A percentile compares a stretch with the other conserved stretches of the same genome.
Evolutionary conservation across 192 early-diverging fungal species (phyloP).

Genomic region (Backusella luteola): DNA sequence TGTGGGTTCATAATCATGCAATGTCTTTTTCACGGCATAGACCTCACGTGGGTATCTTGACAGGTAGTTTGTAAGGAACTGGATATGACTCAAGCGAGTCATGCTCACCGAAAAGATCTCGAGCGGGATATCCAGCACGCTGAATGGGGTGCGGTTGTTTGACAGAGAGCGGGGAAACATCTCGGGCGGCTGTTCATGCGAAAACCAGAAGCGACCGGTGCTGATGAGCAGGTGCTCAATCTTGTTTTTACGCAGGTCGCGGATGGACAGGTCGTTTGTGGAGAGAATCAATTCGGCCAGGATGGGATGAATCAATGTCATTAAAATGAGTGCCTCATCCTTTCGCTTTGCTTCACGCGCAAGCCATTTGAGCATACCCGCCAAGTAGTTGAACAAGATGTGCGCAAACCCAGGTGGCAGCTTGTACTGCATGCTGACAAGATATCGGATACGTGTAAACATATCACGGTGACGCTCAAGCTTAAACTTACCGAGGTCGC

Average conservation of each 20-base stretch:
- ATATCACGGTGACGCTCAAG: conserved; percentile 37
- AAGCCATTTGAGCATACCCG: conserved; percentile 58
- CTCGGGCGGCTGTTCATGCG: conserved; percentile 36
- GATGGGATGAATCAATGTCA: conserved; percentile 44
- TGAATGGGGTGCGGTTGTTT: conserved; percentile 25
- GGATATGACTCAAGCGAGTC: conserved; percentile 54
- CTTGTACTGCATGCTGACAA: conserved; percentile 46
- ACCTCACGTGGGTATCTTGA: conserved; percentile 48
- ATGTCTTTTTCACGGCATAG: conserved; percentile 47
- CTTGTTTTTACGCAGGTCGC: conserved; percentile 59
- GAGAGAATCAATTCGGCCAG: conserved; percentile 50
- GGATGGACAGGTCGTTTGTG: conserved; percentile 47
- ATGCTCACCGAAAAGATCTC: conserved; percentile 47
- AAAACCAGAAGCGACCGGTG: conserved; percentile 57
- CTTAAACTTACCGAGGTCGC: conserved; percentile 46
- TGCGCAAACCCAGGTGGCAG: conserved; percentile 51
- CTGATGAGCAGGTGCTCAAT: conserved; percentile 50
- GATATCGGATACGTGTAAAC: conserved; percentile 41
- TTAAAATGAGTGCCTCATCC: conserved; percentile 33
- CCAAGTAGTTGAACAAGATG: conserved; percentile 52
- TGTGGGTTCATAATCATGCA: conserved; percentile 43
- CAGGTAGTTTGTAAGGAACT: conserved; percentile 53
- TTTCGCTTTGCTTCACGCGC: conserved; percentile 39
- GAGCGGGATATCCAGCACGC: conserved; percentile 39
- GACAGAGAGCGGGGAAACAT: conserved; percentile 49